These are phyloP conservation scores for Phyllosticta citrichinensis DNA, from an alignment of 2,329 filamentous ascomycete genomes.

Conservation along the genomic window DNA sequence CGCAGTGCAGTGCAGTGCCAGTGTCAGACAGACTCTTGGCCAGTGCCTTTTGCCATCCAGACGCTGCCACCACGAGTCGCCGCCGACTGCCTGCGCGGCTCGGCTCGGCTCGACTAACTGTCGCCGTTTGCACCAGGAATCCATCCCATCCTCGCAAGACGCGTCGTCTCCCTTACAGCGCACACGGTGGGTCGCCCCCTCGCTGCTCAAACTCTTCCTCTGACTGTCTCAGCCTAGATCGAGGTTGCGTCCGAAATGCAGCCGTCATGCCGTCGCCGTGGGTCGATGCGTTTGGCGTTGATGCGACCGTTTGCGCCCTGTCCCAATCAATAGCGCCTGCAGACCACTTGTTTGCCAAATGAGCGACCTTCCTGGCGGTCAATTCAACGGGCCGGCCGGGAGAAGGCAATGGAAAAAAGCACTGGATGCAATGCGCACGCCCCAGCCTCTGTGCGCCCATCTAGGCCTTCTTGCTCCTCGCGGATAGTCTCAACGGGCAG, in stretches of 20 bases:
- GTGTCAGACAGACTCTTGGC: constrained; percentile 1
- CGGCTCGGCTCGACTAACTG: constrained; percentile 9
- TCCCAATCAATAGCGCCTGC: background rate
- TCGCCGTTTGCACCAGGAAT: background rate
- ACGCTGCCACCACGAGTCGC: background rate
- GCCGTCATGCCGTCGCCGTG: background rate
- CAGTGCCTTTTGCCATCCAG: background rate
- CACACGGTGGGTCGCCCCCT: background rate
- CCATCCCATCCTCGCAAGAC: background rate
- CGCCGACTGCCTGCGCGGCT: background rate
- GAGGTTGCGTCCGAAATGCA: background rate
- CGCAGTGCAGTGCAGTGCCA: background rate
- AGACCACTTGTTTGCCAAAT: background rate
- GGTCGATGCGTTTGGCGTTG: background rate
- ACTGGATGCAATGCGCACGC: background rate
- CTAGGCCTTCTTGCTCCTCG: constrained; percentile 6
- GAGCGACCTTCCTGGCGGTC: background rate
- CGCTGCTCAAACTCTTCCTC: background rate
- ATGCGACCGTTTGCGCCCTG: background rate
- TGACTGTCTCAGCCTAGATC: background rate
- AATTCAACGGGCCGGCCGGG: background rate
- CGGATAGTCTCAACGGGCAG: background rate
- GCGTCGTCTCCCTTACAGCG: background rate
- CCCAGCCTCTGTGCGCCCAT: background rate
- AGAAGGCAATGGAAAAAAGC: background rate